Evolutionary conservation across 805 yeast genomes (phyloP).

Genomic region (Hanseniaspora nectarophila): DNA sequence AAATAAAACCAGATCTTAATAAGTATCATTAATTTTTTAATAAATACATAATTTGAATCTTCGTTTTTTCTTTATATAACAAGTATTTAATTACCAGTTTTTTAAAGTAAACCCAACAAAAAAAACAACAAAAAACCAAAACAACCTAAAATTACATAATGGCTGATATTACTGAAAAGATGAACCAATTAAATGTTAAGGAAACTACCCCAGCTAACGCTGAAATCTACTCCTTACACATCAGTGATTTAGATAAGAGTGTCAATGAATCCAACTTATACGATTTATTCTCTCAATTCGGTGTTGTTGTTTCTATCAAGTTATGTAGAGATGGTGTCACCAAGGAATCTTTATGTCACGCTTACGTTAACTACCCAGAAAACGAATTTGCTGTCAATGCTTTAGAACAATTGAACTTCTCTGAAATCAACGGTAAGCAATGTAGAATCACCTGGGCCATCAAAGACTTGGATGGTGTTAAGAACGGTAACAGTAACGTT

Average conservation of each 20-base stretch:
- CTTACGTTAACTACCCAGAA: slow-evolving; percentile 91
- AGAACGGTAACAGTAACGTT: slow-evolving; percentile 90
- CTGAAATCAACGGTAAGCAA: slow-evolving; percentile 85
- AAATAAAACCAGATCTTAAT: neutral
- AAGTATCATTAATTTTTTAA: neutral
- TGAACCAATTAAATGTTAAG: slow-evolving; percentile 27
- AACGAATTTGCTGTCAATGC: slow-evolving; percentile 86
- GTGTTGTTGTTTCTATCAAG: slow-evolving; percentile 92
- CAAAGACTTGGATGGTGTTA: slow-evolving; percentile 93
- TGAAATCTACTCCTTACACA: slow-evolving; percentile 64
- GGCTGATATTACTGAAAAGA: slow-evolving; percentile 31
- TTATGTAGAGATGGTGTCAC: slow-evolving; percentile 98
- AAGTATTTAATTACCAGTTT: neutral
- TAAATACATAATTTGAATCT: neutral
- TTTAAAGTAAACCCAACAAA: slow-evolving; percentile 1
- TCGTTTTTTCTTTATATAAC: slow-evolving; percentile 2
- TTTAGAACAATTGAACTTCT: slow-evolving; percentile 87
- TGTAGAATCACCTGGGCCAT: slow-evolving; percentile 99
- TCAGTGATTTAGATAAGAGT: slow-evolving; percentile 87
- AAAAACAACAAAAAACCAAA: slow-evolving; percentile 16
- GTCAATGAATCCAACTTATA: slow-evolving; percentile 90
- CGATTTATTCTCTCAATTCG: slow-evolving; percentile 88
- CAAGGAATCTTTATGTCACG: slow-evolving; percentile 94
- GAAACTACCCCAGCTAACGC: slow-evolving; percentile 29
- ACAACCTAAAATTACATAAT: slow-evolving; percentile 17